Conservation (phyloP, 306 rosid genomes). For the Ormosia semicastrata region DNA sequence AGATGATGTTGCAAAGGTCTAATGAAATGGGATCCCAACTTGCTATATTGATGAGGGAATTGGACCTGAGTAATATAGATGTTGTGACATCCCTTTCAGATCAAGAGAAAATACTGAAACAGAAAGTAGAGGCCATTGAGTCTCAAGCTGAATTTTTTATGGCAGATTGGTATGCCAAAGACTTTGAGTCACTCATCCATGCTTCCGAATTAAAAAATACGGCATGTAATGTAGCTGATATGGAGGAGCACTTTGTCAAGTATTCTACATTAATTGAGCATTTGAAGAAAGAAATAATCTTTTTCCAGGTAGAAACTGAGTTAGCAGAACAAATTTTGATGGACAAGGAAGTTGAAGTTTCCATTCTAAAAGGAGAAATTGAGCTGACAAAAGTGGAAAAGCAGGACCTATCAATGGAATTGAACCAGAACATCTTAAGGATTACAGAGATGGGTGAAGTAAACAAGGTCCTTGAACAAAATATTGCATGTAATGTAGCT, state of each 20-base stretch:
- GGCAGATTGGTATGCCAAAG: slow-evolving; percentile 60
- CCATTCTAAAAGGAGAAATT: slow-evolving; percentile 37
- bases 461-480: slow-evolving; percentile 50
- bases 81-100: slow-evolving; percentile 53
- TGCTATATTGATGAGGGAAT: slow-evolving; percentile 68
- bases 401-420: slow-evolving; percentile 40
- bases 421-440: slow-evolving; percentile 41
- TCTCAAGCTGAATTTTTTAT: slow-evolving; percentile 57
- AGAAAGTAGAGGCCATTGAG: slow-evolving; percentile 50
- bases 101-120: slow-evolving; percentile 57
- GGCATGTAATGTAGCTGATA: slow-evolving; percentile 39
- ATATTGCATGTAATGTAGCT: slow-evolving; percentile 40
- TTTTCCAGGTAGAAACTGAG: slow-evolving; percentile 53
- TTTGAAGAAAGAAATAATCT: slow-evolving; percentile 50
- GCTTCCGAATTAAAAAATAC: slow-evolving; percentile 52
- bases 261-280: slow-evolving; percentile 44
- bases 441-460: slow-evolving; percentile 42
- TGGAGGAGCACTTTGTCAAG: slow-evolving; percentile 45
- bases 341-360: slow-evolving; percentile 57
- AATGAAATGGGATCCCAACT: slow-evolving; percentile 80
- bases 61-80: slow-evolving; percentile 55
- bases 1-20: slow-evolving; percentile 77
- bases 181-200: slow-evolving; percentile 63
- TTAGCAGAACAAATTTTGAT: slow-evolving; percentile 42
- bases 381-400: slow-evolving; percentile 42